Evolutionary conservation across 768 basidiomycete genomes (phyloP), one percentile per base, ranked within the genome.

Genomic region (Auriscalpium orientale): DNA sequence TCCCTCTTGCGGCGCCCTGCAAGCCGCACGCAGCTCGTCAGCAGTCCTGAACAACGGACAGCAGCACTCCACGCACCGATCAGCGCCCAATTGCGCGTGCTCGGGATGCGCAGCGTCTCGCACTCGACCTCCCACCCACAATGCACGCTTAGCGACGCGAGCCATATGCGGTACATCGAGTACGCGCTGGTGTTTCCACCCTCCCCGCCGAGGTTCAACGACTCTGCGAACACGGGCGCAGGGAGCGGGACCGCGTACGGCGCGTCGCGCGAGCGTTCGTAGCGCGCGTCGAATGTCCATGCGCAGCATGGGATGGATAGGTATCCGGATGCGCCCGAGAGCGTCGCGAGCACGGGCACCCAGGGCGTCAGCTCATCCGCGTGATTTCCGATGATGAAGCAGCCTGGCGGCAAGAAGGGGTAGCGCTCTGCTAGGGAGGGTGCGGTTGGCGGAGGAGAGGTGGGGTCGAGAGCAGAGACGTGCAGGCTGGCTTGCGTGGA

Each of bases 341-440:
- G 60, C 1, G 86, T 83, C 0, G 93, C 80, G 6, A 97, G 72
- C 1, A 97, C 78, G 0, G 95, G 91, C 0, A 93, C 68, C 95
- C 95, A 98, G 0, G 95, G 95, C 21, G 95, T 95, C 16, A 98
- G 76, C 63, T 98, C 95, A 71, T 98, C 95, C 0, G 95, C 89
- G 68, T 98, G 95, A 71, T 98, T 98, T 9, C 90, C 93, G 50
- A 98, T 88, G 56, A 98, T 71, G 71, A 97, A 98, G 3, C 76
- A 70, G 1, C 77, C 82, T 0, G 74, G 8, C 64, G 65, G 51
- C 82, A 67, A 49, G 68, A 67, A 28, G 72, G 65, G 37, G 65
- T 43, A 9, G 55, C 34, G 37, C 40, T 48, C 8, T 45, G 8
- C 1, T 28, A 8, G 15, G 38, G 34, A 50, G 4, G 45, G n/a